Percentiles rank a stretch among this genome's conserved stretches.
These are phyloP conservation scores for Azolla pinnata DNA, from an alignment of 75 land plant genomes.

Conservation along the genomic window DNA sequence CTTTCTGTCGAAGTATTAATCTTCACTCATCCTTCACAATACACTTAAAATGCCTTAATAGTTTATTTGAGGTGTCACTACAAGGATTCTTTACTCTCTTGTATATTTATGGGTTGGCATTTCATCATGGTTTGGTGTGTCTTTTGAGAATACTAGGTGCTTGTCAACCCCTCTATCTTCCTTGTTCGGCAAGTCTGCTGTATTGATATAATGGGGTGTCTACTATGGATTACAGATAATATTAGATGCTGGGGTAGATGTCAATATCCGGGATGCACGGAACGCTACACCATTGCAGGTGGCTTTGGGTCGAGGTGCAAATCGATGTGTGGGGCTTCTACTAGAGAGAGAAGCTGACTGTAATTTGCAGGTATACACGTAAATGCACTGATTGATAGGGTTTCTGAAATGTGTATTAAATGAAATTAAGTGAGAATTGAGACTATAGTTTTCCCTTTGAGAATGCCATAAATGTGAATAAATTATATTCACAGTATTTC, in stretches of 20 bases:
- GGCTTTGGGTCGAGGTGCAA: conserved; percentile 80
- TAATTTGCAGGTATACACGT: conserved; percentile 62
- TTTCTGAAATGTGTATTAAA: background rate
- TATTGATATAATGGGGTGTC: too few relatives aligned
- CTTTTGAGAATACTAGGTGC: background rate
- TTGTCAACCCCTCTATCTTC: too few relatives aligned
- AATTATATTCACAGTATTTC: too few relatives aligned
- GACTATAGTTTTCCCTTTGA: too few relatives aligned
- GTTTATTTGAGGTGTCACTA: too few relatives aligned
- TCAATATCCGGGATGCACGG: conserved; percentile 60
- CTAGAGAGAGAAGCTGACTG: conserved; percentile 73
- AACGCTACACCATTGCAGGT: conserved; percentile 83
- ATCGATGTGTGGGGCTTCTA: conserved; percentile 72
- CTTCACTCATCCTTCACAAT: too few relatives aligned
- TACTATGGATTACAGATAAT: conserved; percentile 74
- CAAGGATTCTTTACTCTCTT: too few relatives aligned
- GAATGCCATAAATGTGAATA: too few relatives aligned
- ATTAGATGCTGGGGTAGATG: conserved; percentile 79
- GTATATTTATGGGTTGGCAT: too few relatives aligned
- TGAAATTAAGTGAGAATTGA: too few relatives aligned
- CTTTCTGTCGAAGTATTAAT: background rate
- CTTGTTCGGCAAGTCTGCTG: too few relatives aligned
- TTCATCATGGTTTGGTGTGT: background rate
- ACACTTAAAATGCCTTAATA: too few relatives aligned
- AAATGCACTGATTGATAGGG: background rate